phyloP scores from a whole-genome alignment of 208 protist genomes.

The Crithidia sp. region DNA sequence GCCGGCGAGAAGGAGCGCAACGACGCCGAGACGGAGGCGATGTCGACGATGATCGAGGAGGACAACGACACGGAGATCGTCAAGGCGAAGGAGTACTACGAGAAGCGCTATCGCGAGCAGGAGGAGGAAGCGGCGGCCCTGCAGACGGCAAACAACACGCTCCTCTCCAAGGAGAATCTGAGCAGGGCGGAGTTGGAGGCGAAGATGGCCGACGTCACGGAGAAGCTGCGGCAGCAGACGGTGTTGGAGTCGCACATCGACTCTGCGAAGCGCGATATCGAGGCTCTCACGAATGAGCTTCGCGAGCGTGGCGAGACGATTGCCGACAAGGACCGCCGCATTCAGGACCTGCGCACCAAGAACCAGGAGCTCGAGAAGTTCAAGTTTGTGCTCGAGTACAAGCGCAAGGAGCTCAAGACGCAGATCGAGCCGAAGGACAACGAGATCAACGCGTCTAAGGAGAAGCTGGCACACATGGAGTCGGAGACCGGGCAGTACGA shows the following conservation, averaged over 20 bases:
- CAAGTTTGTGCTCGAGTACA: conserved; percentile 99
- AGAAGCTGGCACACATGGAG: conserved; percentile 96
- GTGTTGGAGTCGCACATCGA: conserved; percentile 93
- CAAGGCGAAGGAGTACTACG: conserved; percentile 92
- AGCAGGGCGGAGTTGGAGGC: conserved; percentile 92
- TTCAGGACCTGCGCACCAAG: conserved; percentile 97
- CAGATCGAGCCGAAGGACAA: conserved; percentile 98
- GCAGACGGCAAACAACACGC: conserved; percentile 87
- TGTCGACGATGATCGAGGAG: conserved; percentile 92
- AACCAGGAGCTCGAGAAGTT: conserved; percentile 99
- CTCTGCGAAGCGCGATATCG: conserved; percentile 94
- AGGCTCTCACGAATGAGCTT: conserved; percentile 92
- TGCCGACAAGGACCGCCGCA: conserved; percentile 96
- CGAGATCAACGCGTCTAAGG: conserved; percentile 93
- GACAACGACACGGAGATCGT: conserved; percentile 96
- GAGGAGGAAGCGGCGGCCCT: conserved; percentile 86
- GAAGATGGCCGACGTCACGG: conserved; percentile 84
- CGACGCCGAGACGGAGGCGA: conserved; percentile 85
- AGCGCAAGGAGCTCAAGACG: conserved; percentile 97
- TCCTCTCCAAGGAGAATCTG: conserved; percentile 93
- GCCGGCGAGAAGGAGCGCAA: conserved; percentile 64
- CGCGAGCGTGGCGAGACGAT: conserved; percentile 96
- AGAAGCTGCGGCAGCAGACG: conserved; percentile 84
- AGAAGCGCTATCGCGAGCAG: conserved; percentile 92
- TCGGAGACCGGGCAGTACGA: conserved; percentile 93